Evolutionary conservation across 371 early-diverging fungal species (phyloP).

Genomic region (Mycotypha africana): DNA sequence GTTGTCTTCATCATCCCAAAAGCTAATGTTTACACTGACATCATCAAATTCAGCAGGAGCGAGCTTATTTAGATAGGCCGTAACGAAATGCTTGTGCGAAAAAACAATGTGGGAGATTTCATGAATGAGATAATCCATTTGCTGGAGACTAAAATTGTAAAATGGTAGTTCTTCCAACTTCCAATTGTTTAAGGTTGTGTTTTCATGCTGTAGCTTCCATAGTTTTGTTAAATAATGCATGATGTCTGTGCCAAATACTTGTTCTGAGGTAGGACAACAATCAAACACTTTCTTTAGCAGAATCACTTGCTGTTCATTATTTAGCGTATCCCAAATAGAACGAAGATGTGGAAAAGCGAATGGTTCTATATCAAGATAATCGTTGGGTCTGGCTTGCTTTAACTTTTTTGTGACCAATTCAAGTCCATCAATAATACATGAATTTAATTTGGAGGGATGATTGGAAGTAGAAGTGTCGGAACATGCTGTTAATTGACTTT

Average conservation of each 20-base stretch:
- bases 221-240: slow-evolving; percentile 3
- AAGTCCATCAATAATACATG: no score
- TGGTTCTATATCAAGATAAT: slow-evolving; percentile 5
- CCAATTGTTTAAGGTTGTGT: neutral
- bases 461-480: no score
- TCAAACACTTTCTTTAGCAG: slow-evolving; percentile 1
- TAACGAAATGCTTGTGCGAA: slow-evolving; percentile 4
- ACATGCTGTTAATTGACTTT: no score
- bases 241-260: slow-evolving; percentile 4
- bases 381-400: no score
- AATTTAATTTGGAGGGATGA: no score
- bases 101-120: slow-evolving; percentile 9
- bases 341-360: slow-evolving; percentile 7
- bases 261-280: slow-evolving; percentile 7
- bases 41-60: slow-evolving; percentile 11
- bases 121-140: slow-evolving; percentile 11
- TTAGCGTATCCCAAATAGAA: neutral
- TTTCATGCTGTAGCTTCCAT: slow-evolving; percentile 1
- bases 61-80: slow-evolving; percentile 17
- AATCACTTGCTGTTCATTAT: neutral
- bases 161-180: neutral
- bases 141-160: slow-evolving; percentile 13
- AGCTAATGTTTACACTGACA: neutral
- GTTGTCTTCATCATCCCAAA: slow-evolving; percentile 24
- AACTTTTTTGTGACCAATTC: no score